phyloP scores from a whole-genome alignment of 768 basidiomycete genomes.

The Psilocybe azurescens region DNA sequence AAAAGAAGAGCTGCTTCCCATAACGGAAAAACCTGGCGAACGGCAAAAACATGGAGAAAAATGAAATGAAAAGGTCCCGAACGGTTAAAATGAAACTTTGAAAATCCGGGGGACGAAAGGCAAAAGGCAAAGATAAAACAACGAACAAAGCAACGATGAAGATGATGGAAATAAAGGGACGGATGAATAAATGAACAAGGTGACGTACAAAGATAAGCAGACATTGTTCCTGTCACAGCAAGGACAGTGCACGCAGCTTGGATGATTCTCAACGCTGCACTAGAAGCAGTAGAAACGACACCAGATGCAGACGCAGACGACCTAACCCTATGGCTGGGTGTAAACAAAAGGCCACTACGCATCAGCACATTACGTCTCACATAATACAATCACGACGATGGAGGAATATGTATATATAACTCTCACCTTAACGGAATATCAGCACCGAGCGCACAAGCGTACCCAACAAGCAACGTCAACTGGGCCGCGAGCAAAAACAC shows the following conservation, averaged over 20 bases:
- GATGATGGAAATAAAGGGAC: neutral
- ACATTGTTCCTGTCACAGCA: conserved; percentile 29
- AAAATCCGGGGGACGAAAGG: neutral
- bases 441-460: conserved; percentile 18
- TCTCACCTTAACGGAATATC: conserved; percentile 1
- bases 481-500: conserved; percentile 25
- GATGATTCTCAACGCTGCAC: conserved; percentile 16
- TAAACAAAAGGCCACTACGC: too few relatives aligned
- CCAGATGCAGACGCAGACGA: too few relatives aligned
- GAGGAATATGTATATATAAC: neutral
- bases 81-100: neutral
- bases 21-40: too few relatives aligned
- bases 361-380: too few relatives aligned
- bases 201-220: conserved; percentile 32
- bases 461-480: conserved; percentile 18
- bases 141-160: neutral
- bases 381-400: too few relatives aligned
- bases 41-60: neutral
- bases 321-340: too few relatives aligned
- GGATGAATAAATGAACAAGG: conserved; percentile 6
- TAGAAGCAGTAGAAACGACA: neutral
- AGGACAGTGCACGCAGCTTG: conserved; percentile 27
- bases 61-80: neutral
- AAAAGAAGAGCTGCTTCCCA: neutral
- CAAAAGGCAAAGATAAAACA: too few relatives aligned